Percentiles rank a stretch among this genome's conserved stretches.
phyloP scores from a whole-genome alignment of 1,139 yeast species.

The Protomyces macrosporus region DNA sequence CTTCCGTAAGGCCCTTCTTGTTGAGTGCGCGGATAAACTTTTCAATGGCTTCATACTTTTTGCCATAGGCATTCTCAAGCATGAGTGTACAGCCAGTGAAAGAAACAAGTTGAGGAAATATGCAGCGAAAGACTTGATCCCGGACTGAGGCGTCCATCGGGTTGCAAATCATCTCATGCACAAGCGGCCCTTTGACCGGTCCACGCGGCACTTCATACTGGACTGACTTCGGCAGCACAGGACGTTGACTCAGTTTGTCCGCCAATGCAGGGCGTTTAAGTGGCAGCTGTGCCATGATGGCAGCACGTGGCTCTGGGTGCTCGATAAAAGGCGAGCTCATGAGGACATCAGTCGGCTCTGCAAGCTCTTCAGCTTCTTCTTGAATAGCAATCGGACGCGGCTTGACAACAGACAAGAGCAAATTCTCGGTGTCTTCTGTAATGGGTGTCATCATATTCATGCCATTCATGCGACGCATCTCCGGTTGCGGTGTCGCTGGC shows the following conservation, averaged over 20 bases:
- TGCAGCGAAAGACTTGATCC: slow-evolving; percentile 32
- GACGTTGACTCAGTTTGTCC: not conserved
- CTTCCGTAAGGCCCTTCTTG: slow-evolving; percentile 38
- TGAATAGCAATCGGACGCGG: slow-evolving; percentile 15
- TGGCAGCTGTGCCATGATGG: not conserved
- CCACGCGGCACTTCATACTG: not conserved
- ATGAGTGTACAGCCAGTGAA: slow-evolving; percentile 39
- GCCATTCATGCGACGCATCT: slow-evolving; percentile 16
- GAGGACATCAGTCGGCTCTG: not conserved
- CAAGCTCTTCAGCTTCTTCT: slow-evolving; percentile 18
- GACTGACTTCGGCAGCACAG: not conserved
- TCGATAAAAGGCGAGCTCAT: slow-evolving; percentile 32
- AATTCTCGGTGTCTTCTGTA: slow-evolving; percentile 37
- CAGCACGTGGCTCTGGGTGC: slow-evolving; percentile 28
- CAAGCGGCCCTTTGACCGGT: slow-evolving; percentile 25
- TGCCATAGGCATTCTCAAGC: slow-evolving; percentile 34
- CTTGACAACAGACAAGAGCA: slow-evolving; percentile 29
- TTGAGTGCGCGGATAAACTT: slow-evolving; percentile 38
- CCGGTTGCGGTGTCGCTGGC: slow-evolving; percentile 32
- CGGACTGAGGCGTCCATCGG: slow-evolving; percentile 39
- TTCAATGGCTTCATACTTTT: slow-evolving; percentile 40
- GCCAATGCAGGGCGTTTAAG: not conserved
- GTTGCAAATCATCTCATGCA: slow-evolving; percentile 33
- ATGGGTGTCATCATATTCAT: slow-evolving; percentile 38
- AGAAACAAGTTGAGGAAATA: slow-evolving; percentile 38